These are phyloP conservation scores for Oryza longistaminata DNA, from an alignment of 176 grass and related monocot genomes.

Conservation along the genomic window DNA sequence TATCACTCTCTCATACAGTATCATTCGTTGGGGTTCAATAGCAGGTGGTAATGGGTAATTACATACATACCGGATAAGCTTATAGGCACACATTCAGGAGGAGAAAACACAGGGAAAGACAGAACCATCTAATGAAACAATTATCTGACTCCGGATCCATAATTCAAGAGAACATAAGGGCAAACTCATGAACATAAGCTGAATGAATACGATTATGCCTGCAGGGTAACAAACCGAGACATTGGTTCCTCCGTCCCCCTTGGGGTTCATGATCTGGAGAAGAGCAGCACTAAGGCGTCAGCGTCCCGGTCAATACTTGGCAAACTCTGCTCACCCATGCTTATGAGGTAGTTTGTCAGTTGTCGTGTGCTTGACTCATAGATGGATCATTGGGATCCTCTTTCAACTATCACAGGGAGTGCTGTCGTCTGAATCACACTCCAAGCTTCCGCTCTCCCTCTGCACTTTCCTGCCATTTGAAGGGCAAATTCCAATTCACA, in stretches of 20 bases:
- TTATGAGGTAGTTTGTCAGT: constrained; percentile 78
- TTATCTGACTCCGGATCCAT: constrained; percentile 39
- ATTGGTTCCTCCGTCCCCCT: constrained; percentile 69
- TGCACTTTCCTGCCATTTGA: constrained; percentile 74
- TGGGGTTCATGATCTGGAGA: constrained; percentile 99
- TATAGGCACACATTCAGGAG: constrained; percentile 47
- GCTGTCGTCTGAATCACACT: constrained; percentile 59
- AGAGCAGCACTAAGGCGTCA: constrained; percentile 86
- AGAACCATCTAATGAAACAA: constrained; percentile 56
- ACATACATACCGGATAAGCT: constrained; percentile 43
- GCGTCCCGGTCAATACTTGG: constrained; percentile 64
- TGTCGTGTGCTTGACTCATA: constrained; percentile 66
- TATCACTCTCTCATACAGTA: constrained; percentile 25
- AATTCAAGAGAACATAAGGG: constrained; percentile 34
- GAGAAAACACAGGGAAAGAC: constrained; percentile 37
- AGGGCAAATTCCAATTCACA: constrained; percentile 97
- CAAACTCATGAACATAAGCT: constrained; percentile 41
- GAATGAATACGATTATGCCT: constrained; percentile 51
- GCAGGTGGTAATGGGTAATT: constrained; percentile 26
- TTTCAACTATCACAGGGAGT: constrained; percentile 57
- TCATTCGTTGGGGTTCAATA: constrained; percentile 39
- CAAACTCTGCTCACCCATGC: constrained; percentile 75
- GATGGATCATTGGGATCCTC: constrained; percentile 62
- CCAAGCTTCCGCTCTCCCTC: constrained; percentile 78
- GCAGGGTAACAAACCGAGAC: not conserved